Evolutionary conservation across 225 moss, liverwort and hornwort genomes (phyloP).

Genomic region (Polytrichum commune): DNA sequence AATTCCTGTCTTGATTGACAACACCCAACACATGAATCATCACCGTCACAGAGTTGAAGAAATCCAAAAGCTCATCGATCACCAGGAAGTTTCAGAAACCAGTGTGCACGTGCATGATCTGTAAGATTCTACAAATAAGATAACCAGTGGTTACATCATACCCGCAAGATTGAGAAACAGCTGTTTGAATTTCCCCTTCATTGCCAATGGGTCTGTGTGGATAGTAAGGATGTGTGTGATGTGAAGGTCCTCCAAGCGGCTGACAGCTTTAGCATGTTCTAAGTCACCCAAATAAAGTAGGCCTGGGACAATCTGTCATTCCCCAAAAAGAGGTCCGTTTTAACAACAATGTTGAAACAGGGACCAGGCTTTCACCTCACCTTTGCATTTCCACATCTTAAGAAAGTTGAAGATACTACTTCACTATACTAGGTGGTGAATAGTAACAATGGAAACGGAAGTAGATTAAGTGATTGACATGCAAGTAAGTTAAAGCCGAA

Average conservation of each 20-base stretch:
- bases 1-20: too few relatives aligned
- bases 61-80: too few relatives aligned
- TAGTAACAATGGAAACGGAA: too few relatives aligned
- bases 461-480: too few relatives aligned
- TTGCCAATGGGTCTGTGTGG: constrained; percentile 37
- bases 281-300: constrained; percentile 42
- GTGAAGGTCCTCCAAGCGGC: constrained; percentile 40
- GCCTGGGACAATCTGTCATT: constrained; percentile 41
- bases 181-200: constrained; percentile 31
- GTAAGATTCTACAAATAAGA: too few relatives aligned
- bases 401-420: background rate
- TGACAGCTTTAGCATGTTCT: constrained; percentile 38
- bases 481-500: background rate
- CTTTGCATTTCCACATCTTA: too few relatives aligned
- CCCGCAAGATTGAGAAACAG: constrained; percentile 44
- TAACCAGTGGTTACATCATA: constrained; percentile 1
- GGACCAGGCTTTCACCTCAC: background rate
- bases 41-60: too few relatives aligned
- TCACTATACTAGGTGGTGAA: too few relatives aligned
- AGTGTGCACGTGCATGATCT: too few relatives aligned
- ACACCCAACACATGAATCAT: too few relatives aligned
- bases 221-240: constrained; percentile 48
- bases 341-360: background rate
- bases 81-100: too few relatives aligned
- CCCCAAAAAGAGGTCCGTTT: background rate